phyloP scores from a whole-genome alignment of 169 alveolate species.

The Plasmodium sp. region DNA sequence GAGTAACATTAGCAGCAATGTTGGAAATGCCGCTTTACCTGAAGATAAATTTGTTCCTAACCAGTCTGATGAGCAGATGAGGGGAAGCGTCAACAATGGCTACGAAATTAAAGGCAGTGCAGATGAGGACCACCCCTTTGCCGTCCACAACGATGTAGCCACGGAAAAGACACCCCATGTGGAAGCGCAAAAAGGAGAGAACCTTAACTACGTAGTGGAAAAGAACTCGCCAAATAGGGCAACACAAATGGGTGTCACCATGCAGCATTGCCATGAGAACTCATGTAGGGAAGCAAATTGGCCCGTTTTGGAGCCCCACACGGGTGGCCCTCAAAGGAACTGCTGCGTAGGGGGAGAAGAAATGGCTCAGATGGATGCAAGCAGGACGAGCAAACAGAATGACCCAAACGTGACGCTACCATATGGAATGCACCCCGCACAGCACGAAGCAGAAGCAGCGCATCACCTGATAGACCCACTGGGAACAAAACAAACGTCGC shows the following conservation, averaged over 20 bases:
- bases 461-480: not conserved
- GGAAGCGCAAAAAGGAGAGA: not conserved
- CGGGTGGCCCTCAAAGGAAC: not conserved
- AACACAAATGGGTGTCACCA: not conserved
- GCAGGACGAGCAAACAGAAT: not conserved
- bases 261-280: not conserved
- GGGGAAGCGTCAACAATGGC: not conserved
- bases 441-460: not conserved
- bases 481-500: not conserved
- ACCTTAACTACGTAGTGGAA: not conserved
- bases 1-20: not conserved
- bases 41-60: not conserved
- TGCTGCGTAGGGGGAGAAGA: not conserved
- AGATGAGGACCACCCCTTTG: not conserved
- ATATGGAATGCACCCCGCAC: not conserved
- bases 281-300: not conserved
- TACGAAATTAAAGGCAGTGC: not conserved
- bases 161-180: not conserved
- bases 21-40: not conserved
- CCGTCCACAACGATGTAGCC: not conserved
- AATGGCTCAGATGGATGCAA: too few species aligned
- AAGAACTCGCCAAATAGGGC: not conserved
- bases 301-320: not conserved
- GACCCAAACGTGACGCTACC: not conserved
- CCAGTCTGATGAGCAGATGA: not conserved